Evolutionary conservation across 2,329 filamentous ascomycete genomes (phyloP).

Genomic region (Kalaharituber pfeilii): DNA sequence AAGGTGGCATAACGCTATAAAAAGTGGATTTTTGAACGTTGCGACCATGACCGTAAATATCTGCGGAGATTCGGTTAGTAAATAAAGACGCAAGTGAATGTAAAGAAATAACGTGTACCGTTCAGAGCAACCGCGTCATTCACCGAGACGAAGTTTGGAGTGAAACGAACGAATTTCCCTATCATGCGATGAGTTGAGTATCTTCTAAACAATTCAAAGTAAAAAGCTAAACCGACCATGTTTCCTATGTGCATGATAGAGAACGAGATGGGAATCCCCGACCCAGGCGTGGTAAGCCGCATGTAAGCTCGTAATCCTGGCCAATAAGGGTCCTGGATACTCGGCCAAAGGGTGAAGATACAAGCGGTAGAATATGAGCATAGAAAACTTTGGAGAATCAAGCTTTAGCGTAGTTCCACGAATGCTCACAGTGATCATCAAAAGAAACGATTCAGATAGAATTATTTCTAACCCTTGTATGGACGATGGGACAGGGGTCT

Average conservation of each 20-base stretch:
- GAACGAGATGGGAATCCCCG: constrained; percentile 57
- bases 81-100: not conserved
- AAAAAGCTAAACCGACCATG: constrained; percentile 39
- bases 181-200: not conserved
- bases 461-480: too few relatives aligned
- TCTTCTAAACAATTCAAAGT: constrained; percentile 12
- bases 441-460: too few relatives aligned
- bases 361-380: constrained; percentile 34
- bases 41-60: constrained; percentile 34
- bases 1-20: constrained; percentile 33
- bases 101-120: not conserved
- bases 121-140: constrained; percentile 27
- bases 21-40: constrained; percentile 35
- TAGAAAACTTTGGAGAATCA: not conserved
- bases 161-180: constrained; percentile 20
- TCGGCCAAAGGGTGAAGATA: constrained; percentile 48
- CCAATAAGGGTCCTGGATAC: constrained; percentile 47
- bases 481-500: too few relatives aligned
- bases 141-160: constrained; percentile 17
- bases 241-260: constrained; percentile 48
- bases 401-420: too few relatives aligned
- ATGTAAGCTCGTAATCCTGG: constrained; percentile 36
- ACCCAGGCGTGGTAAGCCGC: constrained; percentile 49
- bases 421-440: too few relatives aligned
- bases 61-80: constrained; percentile 5